Evolutionary conservation across 768 basidiomycete genomes (phyloP).

Genomic region (Terana coerulea): DNA sequence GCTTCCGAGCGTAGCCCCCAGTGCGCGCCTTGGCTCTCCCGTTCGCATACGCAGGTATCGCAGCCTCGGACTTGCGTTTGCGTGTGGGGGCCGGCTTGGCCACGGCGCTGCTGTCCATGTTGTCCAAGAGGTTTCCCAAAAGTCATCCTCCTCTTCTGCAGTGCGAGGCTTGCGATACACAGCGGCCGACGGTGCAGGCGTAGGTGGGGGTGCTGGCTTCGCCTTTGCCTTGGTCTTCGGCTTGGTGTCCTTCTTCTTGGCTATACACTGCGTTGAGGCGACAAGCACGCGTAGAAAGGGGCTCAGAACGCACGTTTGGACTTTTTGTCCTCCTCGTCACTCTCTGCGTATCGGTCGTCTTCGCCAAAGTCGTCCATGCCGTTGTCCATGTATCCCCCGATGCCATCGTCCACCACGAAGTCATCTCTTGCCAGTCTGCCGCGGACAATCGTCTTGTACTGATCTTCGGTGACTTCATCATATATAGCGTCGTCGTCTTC

Average conservation of each 20-base stretch:
- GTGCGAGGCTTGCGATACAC: slow-evolving; percentile 79
- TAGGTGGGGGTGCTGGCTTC: slow-evolving; percentile 42
- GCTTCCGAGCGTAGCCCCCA: slow-evolving; percentile 7
- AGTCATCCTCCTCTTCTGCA: slow-evolving; percentile 80
- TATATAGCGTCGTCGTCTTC: slow-evolving; percentile 71
- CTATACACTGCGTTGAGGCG: slow-evolving; percentile 7
- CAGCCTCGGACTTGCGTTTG: slow-evolving; percentile 67
- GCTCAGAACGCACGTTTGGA: slow-evolving; percentile 31
- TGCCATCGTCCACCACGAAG: slow-evolving; percentile 94
- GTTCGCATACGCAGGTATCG: slow-evolving; percentile 14
- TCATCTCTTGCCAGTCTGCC: slow-evolving; percentile 83
- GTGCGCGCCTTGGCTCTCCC: slow-evolving; percentile 15
- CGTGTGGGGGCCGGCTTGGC: slow-evolving; percentile 38
- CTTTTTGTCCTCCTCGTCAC: slow-evolving; percentile 50
- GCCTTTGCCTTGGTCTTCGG: slow-evolving; percentile 42
- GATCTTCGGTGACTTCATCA: slow-evolving; percentile 86
- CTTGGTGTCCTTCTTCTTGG: slow-evolving; percentile 38
- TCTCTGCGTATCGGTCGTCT: slow-evolving; percentile 51
- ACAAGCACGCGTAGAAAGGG: too few relatives aligned
- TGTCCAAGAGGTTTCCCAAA: slow-evolving; percentile 82
- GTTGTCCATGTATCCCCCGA: slow-evolving; percentile 89
- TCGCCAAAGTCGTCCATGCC: slow-evolving; percentile 93
- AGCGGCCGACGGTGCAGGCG: slow-evolving; percentile 57
- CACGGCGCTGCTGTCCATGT: slow-evolving; percentile 52
- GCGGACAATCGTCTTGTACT: slow-evolving; percentile 82